Conservation (phyloP, 2,329 filamentous ascomycete species). For the Trichoderma gracile region DNA sequence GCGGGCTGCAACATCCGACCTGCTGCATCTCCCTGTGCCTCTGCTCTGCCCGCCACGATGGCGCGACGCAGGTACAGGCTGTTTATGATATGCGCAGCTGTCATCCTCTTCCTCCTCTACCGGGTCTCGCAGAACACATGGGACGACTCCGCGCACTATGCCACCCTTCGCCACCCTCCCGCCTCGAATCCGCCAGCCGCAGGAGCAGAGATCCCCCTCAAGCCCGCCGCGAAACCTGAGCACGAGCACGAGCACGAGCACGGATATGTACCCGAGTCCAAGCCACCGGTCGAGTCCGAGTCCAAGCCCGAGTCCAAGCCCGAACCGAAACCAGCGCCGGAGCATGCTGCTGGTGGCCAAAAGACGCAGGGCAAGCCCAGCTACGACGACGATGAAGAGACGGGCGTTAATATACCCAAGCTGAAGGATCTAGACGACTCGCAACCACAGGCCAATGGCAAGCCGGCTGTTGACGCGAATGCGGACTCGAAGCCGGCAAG, state of each 20-base stretch:
- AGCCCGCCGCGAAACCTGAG: conserved; percentile 8
- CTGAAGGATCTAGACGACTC: conserved; percentile 25
- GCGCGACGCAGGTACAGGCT: conserved; percentile 63
- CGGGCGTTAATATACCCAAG: conserved; percentile 18
- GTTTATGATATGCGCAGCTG: conserved; percentile 56
- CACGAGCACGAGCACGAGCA: not conserved
- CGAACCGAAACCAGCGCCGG: conserved; percentile 1
- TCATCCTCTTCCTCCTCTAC: conserved; percentile 57
- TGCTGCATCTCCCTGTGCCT: not conserved
- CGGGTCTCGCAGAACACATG: conserved; percentile 49
- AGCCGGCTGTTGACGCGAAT: not conserved
- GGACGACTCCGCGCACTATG: conserved; percentile 31
- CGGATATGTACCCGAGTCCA: not conserved
- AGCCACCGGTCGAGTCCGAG: too few relatives aligned
- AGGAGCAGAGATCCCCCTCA: not conserved
- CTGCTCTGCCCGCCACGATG: conserved; percentile 43
- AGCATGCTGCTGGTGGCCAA: not conserved
- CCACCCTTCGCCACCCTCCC: conserved; percentile 19
- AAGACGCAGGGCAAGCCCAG: conserved; percentile 5
- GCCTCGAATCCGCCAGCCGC: conserved; percentile 9
- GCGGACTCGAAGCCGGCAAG: not conserved
- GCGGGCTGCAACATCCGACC: not conserved
- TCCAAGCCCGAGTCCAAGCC: conserved; percentile 2
- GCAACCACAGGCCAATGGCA: conserved; percentile 20
- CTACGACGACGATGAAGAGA: conserved; percentile 21